Base-by-base conservation (phyloP, 2,329 filamentous ascomycete species). In the Stylonectria norvegica region DNA sequence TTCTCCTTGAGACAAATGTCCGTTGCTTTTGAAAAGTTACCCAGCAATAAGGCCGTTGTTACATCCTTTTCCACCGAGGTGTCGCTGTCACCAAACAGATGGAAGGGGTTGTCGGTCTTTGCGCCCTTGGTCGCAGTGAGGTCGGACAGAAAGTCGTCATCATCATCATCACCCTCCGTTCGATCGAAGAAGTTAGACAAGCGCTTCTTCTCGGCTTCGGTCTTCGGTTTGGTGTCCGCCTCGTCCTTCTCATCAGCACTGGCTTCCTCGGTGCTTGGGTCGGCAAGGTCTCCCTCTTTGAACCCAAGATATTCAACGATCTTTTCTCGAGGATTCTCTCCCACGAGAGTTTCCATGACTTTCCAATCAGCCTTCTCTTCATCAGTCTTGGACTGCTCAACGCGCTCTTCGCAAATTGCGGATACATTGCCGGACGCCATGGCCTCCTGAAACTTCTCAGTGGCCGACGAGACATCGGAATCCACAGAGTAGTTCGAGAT, bases 291-390 rank as follows among this genome's bases (percentile, higher is more conserved):
- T n/a, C 73, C 70, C 42, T 85, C 80, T 20, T 79, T 73, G 65
- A 97, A 91, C n/a, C 91, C 93, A 14, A 98, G 78, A 61, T 94
- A 90, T 52, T 94, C 85, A 16, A 93, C 78, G 42, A 98, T 83
- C 61, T 87, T 83, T 61, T 85, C 85, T 29, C 90, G 81, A n/a
- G 89, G 86, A 57, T 91, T 90, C 20, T 86, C 82, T 4, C 87
- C 84, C 34, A 91, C 85, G 45, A 98, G 68, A 2, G 89, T 93
- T 64, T 93, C 83, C 63, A 98, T 88, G 25, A 97, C 89, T 50
- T 86, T 85, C 93, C 93, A 98, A 64, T 97, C 91, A 4, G 87
- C 86, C 71, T 89, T 96, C 62, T 97, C 93, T 51, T 95, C 89
- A 2, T 96, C 90, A 0, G 81, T 87, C 58, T 81, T 82, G 14